These are phyloP conservation scores for Starmera pachycereana DNA, from an alignment of 805 yeast genomes.

Conservation along the genomic window DNA sequence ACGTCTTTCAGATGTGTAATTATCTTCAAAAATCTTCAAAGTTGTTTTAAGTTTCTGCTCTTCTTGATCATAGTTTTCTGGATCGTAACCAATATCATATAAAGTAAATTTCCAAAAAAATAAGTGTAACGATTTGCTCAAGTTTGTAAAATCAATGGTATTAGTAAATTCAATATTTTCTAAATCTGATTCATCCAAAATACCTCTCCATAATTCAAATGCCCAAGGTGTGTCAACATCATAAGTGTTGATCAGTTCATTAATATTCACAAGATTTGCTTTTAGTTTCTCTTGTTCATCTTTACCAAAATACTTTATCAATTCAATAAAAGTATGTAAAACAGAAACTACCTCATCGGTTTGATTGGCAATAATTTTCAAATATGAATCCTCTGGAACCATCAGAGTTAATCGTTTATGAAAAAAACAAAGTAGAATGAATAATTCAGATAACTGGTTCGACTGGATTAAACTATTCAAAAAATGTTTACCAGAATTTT, in stretches of 20 bases:
- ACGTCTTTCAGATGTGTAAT: conserved; percentile 2
- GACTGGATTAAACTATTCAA: conserved; percentile 33
- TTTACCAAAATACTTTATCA: conserved; percentile 41
- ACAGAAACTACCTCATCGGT: conserved; percentile 64
- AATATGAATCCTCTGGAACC: conserved; percentile 30
- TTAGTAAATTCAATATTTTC: conserved; percentile 7
- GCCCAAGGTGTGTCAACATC: conserved; percentile 51
- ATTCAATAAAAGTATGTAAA: conserved; percentile 52
- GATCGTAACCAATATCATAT: conserved; percentile 56
- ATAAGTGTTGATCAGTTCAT: conserved; percentile 30
- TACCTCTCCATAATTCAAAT: conserved; percentile 66
- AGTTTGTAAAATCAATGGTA: conserved; percentile 15
- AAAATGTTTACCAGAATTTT: conserved; percentile 38
- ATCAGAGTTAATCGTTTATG: conserved; percentile 28
- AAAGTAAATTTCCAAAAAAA: conserved; percentile 68
- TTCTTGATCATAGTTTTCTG: conserved; percentile 39
- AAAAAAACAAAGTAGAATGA: conserved; percentile 48
- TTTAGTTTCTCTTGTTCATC: conserved; percentile 21
- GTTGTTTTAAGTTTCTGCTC: conserved; percentile 25
- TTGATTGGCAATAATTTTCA: conserved; percentile 62
- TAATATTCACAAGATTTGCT: conserved; percentile 28
- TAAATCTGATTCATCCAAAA: conserved; percentile 21
- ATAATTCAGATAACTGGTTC: conserved; percentile 48
- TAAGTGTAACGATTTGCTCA: conserved; percentile 36
- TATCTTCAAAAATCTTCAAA: not conserved